Evolutionary conservation across 306 rosid species (phyloP).

Genomic region (Cicer pinnatifidum): DNA sequence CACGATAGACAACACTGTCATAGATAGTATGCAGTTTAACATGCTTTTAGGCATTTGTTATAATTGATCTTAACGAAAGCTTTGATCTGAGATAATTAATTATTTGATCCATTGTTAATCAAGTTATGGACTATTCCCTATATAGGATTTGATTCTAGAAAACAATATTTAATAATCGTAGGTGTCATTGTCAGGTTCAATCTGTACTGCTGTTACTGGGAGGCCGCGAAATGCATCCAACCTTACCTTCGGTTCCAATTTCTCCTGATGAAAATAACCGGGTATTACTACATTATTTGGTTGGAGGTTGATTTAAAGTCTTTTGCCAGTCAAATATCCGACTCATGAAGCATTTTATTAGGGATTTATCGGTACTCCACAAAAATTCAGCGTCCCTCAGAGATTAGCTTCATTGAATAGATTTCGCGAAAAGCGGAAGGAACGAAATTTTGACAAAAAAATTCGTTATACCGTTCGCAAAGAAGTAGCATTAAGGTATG

Average conservation of each 20-base stretch:
- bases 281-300: slow-evolving; percentile 54
- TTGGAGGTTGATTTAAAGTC: slow-evolving; percentile 40
- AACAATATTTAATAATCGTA: slow-evolving; percentile 38
- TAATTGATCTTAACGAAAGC: slow-evolving; percentile 18
- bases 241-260: slow-evolving; percentile 51
- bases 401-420: slow-evolving; percentile 78
- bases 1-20: too few species aligned
- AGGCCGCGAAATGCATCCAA: slow-evolving; percentile 66
- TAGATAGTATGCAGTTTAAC: slow-evolving; percentile 4
- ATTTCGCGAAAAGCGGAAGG: slow-evolving; percentile 84
- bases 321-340: slow-evolving; percentile 49
- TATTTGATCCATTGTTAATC: slow-evolving; percentile 28
- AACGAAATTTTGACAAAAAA: slow-evolving; percentile 80
- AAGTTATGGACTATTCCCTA: slow-evolving; percentile 22
- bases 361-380: slow-evolving; percentile 63
- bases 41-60: slow-evolving; percentile 17
- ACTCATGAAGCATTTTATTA: slow-evolving; percentile 58
- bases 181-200: slow-evolving; percentile 68
- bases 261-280: slow-evolving; percentile 52
- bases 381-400: slow-evolving; percentile 66
- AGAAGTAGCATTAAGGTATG: slow-evolving; percentile 80
- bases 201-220: slow-evolving; percentile 73
- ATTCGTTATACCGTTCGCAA: slow-evolving; percentile 81
- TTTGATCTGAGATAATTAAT: slow-evolving; percentile 24
- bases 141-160: slow-evolving; percentile 34